A percentile compares a stretch with the other conserved stretches of the same genome.
Conservation (phyloP, 208 protist species). For the Trypanosomatidae sp. region DNA sequence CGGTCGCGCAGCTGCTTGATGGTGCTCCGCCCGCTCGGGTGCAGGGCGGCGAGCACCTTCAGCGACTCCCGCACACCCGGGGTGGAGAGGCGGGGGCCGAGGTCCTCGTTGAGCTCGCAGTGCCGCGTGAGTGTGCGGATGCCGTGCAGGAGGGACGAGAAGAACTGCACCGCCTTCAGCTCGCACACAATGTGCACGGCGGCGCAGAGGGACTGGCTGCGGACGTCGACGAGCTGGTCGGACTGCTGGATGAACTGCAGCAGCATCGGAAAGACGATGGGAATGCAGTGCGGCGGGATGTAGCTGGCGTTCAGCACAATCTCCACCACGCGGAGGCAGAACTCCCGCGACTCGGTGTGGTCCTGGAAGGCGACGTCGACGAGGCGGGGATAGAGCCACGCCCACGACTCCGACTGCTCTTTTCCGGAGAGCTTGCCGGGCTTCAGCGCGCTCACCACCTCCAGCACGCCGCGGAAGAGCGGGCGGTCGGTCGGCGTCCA, state of each 20-base stretch:
- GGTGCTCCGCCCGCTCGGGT: constrained; percentile 58
- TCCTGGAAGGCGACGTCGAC: constrained; percentile 90
- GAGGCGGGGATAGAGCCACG: constrained; percentile 90
- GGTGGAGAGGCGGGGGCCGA: constrained; percentile 79
- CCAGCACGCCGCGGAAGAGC: constrained; percentile 82
- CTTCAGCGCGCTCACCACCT: constrained; percentile 87
- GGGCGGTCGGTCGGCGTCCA: constrained; percentile 78
- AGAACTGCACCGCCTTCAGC: constrained; percentile 86
- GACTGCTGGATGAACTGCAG: constrained; percentile 83
- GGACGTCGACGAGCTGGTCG: constrained; percentile 86
- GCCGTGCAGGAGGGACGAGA: constrained; percentile 77
- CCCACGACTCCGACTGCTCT: constrained; percentile 90
- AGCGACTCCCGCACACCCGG: constrained; percentile 73
- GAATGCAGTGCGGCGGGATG: constrained; percentile 90
- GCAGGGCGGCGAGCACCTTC: constrained; percentile 70
- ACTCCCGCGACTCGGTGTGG: constrained; percentile 80
- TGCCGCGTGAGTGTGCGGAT: constrained; percentile 84
- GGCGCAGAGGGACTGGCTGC: constrained; percentile 79
- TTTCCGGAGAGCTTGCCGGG: constrained; percentile 89
- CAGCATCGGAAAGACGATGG: constrained; percentile 86
- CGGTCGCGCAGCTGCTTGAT: constrained; percentile 70
- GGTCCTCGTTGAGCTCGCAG: constrained; percentile 80
- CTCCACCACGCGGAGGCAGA: constrained; percentile 87
- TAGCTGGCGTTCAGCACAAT: constrained; percentile 87
- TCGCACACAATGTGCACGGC: constrained; percentile 88